Base-by-base conservation (phyloP, 2,329 filamentous ascomycete species). In the Didymella pomorum region DNA sequence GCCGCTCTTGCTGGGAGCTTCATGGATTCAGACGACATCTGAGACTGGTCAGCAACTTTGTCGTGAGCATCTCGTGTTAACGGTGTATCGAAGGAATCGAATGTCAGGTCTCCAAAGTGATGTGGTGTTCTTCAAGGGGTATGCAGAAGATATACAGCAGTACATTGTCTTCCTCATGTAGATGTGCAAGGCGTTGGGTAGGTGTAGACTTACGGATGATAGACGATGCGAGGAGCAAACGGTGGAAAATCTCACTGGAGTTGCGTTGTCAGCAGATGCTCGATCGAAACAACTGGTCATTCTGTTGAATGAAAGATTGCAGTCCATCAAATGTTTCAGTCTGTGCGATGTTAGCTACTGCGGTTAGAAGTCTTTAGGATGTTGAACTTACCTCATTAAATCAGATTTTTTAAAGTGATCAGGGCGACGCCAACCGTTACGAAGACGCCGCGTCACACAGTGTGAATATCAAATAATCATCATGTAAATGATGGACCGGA, bases 401-500 rank as follows among this genome's bases (percentile, higher is more conserved):
- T 88, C 86, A 88, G 86, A 87, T 86, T 87, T 86, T 85, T 85
- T 83, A 83, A 76, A 78, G 80, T 81, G 83, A 84, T 87, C 85
- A 87, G 83, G 67, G 77, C 82, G 75, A 78, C 66, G 63, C 67
- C 73, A 72, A 71, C 80, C 79, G 78, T 81, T 81, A 81, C 77
- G 74, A 72, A 75, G 78, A 75, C 75, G 73, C 77, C 78, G 81
- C 79, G 56, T 88, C 86, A 87, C 86, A 87, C 85, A 88, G 86
- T 87, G 86, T 88, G 86, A 88, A 88, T 88, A 87, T 80, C 81
- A 72, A 72, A 58, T 73, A 79, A 83, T 87, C 85, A 88, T 88
- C 86, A 87, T 87, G 69, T 74, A 78, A 80, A 46, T 69, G 75
- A 78, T 76, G 75, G 79, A 78, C 66, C 75, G 76, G 75, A 74